Conservation (phyloP, 1,139 yeast genomes). For the Blastobotrys raffinosifermentans region DNA sequence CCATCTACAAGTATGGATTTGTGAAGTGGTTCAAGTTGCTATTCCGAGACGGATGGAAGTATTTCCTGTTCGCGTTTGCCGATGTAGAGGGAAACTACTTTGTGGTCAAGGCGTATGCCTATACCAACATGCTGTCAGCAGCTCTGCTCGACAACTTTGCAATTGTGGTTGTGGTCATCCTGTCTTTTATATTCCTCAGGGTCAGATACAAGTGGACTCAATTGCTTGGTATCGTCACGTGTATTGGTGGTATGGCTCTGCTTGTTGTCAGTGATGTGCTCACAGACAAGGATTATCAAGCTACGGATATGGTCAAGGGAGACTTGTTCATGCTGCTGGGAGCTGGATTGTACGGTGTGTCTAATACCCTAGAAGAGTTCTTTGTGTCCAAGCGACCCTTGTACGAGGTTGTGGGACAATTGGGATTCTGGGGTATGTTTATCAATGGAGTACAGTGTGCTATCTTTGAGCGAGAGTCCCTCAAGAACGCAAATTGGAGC, state of each 20-base stretch:
- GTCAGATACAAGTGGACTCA: conserved; percentile 44
- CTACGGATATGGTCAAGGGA: conserved; percentile 37
- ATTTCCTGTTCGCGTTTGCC: conserved; percentile 38
- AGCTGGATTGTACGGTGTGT: conserved; percentile 40
- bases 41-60: conserved; percentile 38
- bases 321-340: conserved; percentile 41
- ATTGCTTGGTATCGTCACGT: conserved; percentile 36
- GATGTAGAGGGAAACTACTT: conserved; percentile 44
- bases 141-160: conserved; percentile 41
- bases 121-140: conserved; percentile 40
- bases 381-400: conserved; percentile 41
- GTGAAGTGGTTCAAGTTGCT: conserved; percentile 30
- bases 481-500: conserved; percentile 36
- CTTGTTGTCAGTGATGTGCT: conserved; percentile 37
- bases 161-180: conserved; percentile 39
- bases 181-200: conserved; percentile 37
- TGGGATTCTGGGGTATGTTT: conserved; percentile 38
- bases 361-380: conserved; percentile 40
- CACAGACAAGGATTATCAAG: conserved; percentile 36
- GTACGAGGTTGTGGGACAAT: conserved; percentile 39
- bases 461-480: conserved; percentile 36
- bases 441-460: conserved; percentile 41
- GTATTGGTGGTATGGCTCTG: conserved; percentile 41
- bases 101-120: conserved; percentile 40
- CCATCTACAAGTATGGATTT: conserved; percentile 36